Evolutionary conservation across 306 rosid species (phyloP).

Genomic region (Prunus kanzakura): DNA sequence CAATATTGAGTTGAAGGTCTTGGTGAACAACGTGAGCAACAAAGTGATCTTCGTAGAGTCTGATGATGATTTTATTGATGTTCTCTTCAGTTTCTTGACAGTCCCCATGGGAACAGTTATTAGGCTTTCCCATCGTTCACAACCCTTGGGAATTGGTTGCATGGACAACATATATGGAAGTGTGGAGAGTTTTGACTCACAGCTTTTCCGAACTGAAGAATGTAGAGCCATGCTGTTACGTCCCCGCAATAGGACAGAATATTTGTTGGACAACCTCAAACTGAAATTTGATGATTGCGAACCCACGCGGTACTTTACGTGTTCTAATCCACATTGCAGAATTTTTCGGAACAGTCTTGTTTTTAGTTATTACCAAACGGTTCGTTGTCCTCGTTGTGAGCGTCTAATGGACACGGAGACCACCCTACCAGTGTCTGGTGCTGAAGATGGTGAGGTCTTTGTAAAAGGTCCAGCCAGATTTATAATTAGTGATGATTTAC

Average conservation of each 20-base stretch:
- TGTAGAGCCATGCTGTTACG: neutral
- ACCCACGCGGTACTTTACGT: neutral
- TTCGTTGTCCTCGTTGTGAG: neutral
- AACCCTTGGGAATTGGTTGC: neutral
- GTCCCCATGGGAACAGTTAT: neutral
- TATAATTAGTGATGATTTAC: neutral
- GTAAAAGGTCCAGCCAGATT: neutral
- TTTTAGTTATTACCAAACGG: neutral
- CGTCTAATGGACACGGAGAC: neutral
- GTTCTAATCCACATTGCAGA: neutral
- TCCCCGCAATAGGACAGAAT: neutral
- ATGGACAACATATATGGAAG: slow-evolving; percentile 9
- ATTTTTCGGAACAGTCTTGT: too few relatives aligned
- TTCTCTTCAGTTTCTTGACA: slow-evolving; percentile 20
- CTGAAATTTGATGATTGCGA: neutral
- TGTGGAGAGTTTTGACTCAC: neutral
- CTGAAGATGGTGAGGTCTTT: neutral
- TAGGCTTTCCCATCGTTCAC: neutral
- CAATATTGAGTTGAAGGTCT: neutral
- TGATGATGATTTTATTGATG: neutral
- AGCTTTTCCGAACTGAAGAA: neutral
- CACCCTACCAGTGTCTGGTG: neutral
- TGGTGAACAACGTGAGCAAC: neutral
- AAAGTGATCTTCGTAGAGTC: neutral
- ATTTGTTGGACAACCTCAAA: neutral